Evolutionary conservation across 75 land plant genomes (phyloP).

Genomic region (Picea sitchensis): DNA sequence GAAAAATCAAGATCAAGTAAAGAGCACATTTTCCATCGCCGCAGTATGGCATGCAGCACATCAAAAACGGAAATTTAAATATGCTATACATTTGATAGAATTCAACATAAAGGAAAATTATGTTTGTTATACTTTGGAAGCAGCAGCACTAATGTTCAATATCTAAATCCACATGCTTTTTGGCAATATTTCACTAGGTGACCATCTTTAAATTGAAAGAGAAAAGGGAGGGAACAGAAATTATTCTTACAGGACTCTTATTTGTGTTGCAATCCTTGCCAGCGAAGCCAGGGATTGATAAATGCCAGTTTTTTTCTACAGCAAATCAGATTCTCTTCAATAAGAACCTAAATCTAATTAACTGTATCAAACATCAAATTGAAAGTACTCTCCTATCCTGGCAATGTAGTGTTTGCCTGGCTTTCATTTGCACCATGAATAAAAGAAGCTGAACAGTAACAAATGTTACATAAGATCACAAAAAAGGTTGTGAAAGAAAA

Average conservation of each 20-base stretch:
- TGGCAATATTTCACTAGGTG: no score
- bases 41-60: no score
- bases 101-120: no score
- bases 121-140: no score
- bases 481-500: background rate
- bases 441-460: background rate
- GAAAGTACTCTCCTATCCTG: background rate
- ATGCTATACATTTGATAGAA: no score
- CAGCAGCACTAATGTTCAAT: no score
- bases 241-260: conserved; percentile 40
- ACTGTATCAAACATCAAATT: background rate
- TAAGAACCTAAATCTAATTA: background rate
- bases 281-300: conserved; percentile 60
- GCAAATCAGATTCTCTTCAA: background rate
- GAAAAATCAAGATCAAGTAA: no score
- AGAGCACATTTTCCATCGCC: no score
- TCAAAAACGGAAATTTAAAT: no score
- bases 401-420: background rate
- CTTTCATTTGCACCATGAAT: background rate
- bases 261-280: conserved; percentile 51
- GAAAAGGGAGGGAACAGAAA: background rate
- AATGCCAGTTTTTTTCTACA: conserved; percentile 65
- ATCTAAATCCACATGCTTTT: no score
- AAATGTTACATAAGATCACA: background rate
- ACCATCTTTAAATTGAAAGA: no score